Evolutionary conservation across 2,329 filamentous ascomycete genomes (phyloP).

Genomic region (Zymoseptoria brevis): DNA sequence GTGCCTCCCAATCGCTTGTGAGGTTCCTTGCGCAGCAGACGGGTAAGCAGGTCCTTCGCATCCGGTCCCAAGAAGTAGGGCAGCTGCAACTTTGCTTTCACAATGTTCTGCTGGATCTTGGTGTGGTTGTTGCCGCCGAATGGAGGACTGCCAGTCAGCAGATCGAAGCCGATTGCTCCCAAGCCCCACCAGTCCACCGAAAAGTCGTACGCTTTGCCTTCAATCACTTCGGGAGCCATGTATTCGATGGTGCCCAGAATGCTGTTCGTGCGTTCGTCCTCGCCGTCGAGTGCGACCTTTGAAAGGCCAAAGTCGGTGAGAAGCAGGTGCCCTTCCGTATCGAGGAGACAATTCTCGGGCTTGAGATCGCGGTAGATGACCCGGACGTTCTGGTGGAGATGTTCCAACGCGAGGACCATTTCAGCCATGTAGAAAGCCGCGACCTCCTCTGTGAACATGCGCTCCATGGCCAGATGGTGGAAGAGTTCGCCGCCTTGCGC

Average conservation of each 20-base stretch:
- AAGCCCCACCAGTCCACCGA: constrained; percentile 99
- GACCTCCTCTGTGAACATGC: constrained; percentile 86
- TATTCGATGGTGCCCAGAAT: constrained; percentile 94
- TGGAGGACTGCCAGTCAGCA: constrained; percentile 85
- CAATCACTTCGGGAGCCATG: constrained; percentile 95
- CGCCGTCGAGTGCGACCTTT: constrained; percentile 77
- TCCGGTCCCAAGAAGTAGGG: constrained; percentile 89
- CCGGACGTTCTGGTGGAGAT: constrained; percentile 84
- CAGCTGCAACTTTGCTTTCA: constrained; percentile 80
- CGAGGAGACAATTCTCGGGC: constrained; percentile 92
- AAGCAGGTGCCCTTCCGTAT: constrained; percentile 82
- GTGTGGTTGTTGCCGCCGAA: constrained; percentile 86
- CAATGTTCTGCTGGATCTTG: constrained; percentile 92
- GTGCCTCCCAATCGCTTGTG: constrained; percentile 78
- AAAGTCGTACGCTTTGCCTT: constrained; percentile 82
- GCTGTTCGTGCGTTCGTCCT: constrained; percentile 64
- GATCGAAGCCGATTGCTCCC: constrained; percentile 81
- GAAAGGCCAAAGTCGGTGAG: constrained; percentile 95
- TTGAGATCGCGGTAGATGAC: constrained; percentile 97
- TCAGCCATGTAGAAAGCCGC: constrained; percentile 98
- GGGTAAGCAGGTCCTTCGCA: constrained; percentile 85
- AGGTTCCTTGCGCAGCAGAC: constrained; percentile 86
- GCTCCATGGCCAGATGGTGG: constrained; percentile 84
- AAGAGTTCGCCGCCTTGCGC: constrained; percentile 95
- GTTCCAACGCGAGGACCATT: constrained; percentile 88